Evolutionary conservation across 352 stramenopile species (phyloP).

Genomic region (Peronosclerospora sorghi): DNA sequence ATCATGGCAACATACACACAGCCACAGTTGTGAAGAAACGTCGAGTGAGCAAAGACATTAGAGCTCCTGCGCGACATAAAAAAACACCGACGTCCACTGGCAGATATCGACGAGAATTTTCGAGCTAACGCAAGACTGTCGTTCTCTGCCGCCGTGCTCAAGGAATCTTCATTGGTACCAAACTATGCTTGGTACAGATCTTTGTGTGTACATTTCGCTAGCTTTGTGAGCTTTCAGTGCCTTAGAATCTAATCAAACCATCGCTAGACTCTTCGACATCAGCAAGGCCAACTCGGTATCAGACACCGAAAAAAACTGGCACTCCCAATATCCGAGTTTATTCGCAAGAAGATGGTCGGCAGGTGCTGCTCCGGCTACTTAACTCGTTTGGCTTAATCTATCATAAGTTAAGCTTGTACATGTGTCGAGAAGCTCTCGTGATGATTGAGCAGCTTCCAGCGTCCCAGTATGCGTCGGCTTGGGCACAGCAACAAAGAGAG

Average conservation of each 20-base stretch:
- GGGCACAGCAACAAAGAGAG: conserved; percentile 90
- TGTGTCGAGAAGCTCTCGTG: conserved; percentile 80
- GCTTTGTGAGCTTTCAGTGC: conserved; percentile 7
- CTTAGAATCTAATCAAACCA: conserved; percentile 16
- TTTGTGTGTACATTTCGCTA: not conserved
- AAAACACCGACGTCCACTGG: conserved; percentile 34
- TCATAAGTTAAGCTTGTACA: conserved; percentile 60
- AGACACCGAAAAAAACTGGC: conserved; percentile 4
- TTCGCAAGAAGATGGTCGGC: conserved; percentile 6
- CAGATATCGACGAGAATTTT: conserved; percentile 46
- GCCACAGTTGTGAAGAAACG: conserved; percentile 46
- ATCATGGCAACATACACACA: conserved; percentile 9
- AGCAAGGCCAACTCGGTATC: conserved; percentile 6
- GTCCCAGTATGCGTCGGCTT: conserved; percentile 86
- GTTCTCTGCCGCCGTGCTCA: conserved; percentile 43
- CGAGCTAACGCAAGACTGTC: conserved; percentile 38
- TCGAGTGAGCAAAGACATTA: conserved; percentile 23
- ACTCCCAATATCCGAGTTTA: conserved; percentile 3
- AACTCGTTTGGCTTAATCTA: conserved; percentile 67
- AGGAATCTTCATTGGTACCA: conserved; percentile 44
- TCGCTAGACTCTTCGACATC: conserved; percentile 11
- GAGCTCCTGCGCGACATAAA: conserved; percentile 32
- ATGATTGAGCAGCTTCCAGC: conserved; percentile 78
- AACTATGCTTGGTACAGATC: not conserved
- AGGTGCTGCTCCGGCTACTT: conserved; percentile 46